Base-by-base conservation (phyloP, 768 basidiomycete species). In the Crassisporium funariophilum region DNA sequence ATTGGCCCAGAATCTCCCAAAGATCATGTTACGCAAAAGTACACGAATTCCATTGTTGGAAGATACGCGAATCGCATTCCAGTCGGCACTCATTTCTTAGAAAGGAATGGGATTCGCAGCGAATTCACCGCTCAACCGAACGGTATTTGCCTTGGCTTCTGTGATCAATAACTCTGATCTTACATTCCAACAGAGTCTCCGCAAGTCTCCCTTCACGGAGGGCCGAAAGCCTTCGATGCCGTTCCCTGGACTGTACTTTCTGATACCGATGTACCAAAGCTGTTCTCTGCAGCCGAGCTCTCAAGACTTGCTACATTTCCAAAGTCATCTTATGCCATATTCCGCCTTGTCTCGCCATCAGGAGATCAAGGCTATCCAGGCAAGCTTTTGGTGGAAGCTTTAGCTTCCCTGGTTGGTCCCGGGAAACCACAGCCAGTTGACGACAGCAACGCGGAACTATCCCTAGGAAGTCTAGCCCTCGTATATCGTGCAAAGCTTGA, bases 311-410 rank as follows among this genome's bases (percentile, higher is more conserved):
- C 63, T 15, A 37, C 60, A 36, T 53, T 67, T 20, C 47, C 61
- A 1, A 55, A 56, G 11, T 56, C 60, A 12, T 65, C 70, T 3
- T 71, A 74, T 41, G 78, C 75, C 4, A 59, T 88, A 33, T 87
- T 87, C 65, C 72, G 71, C 16, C 63, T 82, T 10, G 69, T 77
- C 8, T 85, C 83, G 7, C 70, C 74, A 6, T 76, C 86, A 46
- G 84, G 84, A 10, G 83, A 88, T 63, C 83, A 88, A 65, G 87
- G 88, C 4, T 89, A 74, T 69, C 79, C 79, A 1, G 86, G 88
- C 10, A 70, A 71, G 24, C 65, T 89, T 22, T 59, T 76, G 16
- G 63, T 78, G n/a, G 87, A 89, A 62, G 78, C 74, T 0, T 66
- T 84, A 27, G 57, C 83, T 12, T 75, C 72, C 0, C 60, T 84